These are phyloP conservation scores for Helicocarpus griseus DNA, from an alignment of 2,329 filamentous ascomycete species.

Conservation along the genomic window DNA sequence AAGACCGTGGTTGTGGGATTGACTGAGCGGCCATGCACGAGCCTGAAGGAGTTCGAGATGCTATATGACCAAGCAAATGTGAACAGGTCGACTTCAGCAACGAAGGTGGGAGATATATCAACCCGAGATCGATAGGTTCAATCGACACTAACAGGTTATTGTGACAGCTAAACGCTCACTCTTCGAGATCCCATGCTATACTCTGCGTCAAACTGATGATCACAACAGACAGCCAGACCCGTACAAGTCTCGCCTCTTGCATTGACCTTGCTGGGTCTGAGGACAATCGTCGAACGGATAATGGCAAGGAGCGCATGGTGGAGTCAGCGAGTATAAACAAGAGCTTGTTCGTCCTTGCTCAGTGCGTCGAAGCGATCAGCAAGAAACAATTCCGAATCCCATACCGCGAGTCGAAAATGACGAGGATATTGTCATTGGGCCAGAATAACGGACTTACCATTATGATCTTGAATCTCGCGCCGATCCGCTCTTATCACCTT, in stretches of 20 bases:
- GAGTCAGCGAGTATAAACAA: constrained; percentile 98
- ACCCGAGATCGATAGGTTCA: background rate
- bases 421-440: constrained; percentile 78
- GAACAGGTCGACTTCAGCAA: constrained; percentile 80
- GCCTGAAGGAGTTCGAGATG: constrained; percentile 79
- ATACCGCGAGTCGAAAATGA: constrained; percentile 96
- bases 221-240: constrained; percentile 55
- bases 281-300: constrained; percentile 88
- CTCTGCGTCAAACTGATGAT: constrained; percentile 82
- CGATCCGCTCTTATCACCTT: constrained; percentile 82
- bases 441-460: constrained; percentile 93
- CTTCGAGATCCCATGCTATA: constrained; percentile 81
- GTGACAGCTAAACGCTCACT: constrained; percentile 68
- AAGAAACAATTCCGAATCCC: constrained; percentile 67
- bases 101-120: constrained; percentile 50
- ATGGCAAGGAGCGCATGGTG: constrained; percentile 83
- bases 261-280: constrained; percentile 95
- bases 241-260: constrained; percentile 76
- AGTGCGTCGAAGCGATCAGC: constrained; percentile 92
- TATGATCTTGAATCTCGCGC: constrained; percentile 92
- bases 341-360: constrained; percentile 84
- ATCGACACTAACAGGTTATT: constrained; percentile 13
- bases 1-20: constrained; percentile 81
- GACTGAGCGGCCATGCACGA: constrained; percentile 70
- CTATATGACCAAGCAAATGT: constrained; percentile 87